A percentile compares a stretch with the other conserved stretches of the same genome.
phyloP scores from a whole-genome alignment of 2,329 filamentous ascomycete species.

The Pseudopithomyces maydicus region DNA sequence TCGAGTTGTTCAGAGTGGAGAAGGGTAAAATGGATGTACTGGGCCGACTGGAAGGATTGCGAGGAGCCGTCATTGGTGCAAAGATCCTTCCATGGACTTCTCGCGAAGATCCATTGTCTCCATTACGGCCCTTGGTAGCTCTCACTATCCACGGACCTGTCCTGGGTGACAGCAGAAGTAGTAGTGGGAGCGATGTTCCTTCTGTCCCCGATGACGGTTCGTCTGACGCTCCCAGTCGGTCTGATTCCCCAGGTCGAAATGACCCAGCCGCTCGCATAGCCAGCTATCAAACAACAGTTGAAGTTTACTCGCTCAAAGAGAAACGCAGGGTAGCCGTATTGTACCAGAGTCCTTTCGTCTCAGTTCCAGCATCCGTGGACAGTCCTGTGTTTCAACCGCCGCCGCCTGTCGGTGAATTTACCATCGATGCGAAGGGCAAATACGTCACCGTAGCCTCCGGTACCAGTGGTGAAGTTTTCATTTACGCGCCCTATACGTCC shows the following conservation, averaged over 20 bases:
- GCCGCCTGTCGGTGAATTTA: constrained; percentile 72
- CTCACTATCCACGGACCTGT: constrained; percentile 81
- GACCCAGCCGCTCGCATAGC: constrained; percentile 50
- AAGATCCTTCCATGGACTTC: constrained; percentile 78
- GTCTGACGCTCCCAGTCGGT: constrained; percentile 43
- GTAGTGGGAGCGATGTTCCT: constrained; percentile 41
- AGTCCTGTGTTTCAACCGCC: constrained; percentile 72
- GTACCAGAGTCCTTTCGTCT: constrained; percentile 69
- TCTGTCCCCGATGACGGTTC: constrained; percentile 45
- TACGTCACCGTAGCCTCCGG: constrained; percentile 79
- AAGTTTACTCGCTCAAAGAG: constrained; percentile 84
- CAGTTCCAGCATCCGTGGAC: constrained; percentile 60
- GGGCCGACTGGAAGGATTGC: constrained; percentile 74
- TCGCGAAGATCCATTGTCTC: constrained; percentile 56
- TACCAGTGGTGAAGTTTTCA: constrained; percentile 82
- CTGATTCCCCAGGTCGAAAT: constrained; percentile 35
- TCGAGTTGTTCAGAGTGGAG: constrained; percentile 76
- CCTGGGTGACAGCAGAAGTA: constrained; percentile 53
- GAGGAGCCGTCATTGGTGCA: constrained; percentile 79
- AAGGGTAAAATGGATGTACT: constrained; percentile 73
- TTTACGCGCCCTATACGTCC: constrained; percentile 58
- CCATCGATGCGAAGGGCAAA: constrained; percentile 72
- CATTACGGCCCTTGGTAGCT: constrained; percentile 74
- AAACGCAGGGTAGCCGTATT: constrained; percentile 73
- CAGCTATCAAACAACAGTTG: constrained; percentile 83